Conservation (phyloP, 2,329 filamentous ascomycete genomes). For the Neopestalotiopsis sp. region DNA sequence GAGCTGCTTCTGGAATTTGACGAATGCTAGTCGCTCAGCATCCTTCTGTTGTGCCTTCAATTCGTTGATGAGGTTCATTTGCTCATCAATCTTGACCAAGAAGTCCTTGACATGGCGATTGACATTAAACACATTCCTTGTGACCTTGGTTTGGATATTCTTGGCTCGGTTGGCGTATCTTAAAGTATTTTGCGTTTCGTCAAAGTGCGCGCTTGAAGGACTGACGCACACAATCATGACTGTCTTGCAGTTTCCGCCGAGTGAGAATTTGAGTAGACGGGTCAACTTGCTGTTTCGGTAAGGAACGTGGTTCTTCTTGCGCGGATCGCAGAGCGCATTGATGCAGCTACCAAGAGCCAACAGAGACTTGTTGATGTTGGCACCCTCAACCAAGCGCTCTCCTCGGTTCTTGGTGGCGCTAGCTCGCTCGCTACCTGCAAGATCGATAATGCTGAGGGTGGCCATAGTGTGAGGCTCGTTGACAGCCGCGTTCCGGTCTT, state of each 20-base stretch:
- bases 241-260: constrained; percentile 97
- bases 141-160: constrained; percentile 99
- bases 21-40: constrained; percentile 78
- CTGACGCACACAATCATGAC: constrained; percentile 99
- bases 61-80: constrained; percentile 96
- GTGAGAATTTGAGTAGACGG: constrained; percentile 91
- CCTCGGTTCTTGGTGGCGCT: constrained; percentile 97
- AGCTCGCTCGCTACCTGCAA: constrained; percentile 93
- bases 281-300: constrained; percentile 99
- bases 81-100: constrained; percentile 98
- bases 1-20: constrained; percentile 88
- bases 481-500: constrained; percentile 89
- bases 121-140: constrained; percentile 98
- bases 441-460: constrained; percentile 95
- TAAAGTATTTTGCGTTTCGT: constrained; percentile 97
- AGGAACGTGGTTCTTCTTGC: constrained; percentile 91
- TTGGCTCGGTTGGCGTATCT: constrained; percentile 97
- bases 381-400: constrained; percentile 87
- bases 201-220: constrained; percentile 93
- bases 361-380: constrained; percentile 99
- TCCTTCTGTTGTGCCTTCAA: constrained; percentile 93
- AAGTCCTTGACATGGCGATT: constrained; percentile 99
- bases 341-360: constrained; percentile 96
- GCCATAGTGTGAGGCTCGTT: constrained; percentile 98
- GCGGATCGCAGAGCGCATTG: constrained; percentile 93